phyloP scores from a whole-genome alignment of 139 green algal species.

The Tetradesmus obliquus region DNA sequence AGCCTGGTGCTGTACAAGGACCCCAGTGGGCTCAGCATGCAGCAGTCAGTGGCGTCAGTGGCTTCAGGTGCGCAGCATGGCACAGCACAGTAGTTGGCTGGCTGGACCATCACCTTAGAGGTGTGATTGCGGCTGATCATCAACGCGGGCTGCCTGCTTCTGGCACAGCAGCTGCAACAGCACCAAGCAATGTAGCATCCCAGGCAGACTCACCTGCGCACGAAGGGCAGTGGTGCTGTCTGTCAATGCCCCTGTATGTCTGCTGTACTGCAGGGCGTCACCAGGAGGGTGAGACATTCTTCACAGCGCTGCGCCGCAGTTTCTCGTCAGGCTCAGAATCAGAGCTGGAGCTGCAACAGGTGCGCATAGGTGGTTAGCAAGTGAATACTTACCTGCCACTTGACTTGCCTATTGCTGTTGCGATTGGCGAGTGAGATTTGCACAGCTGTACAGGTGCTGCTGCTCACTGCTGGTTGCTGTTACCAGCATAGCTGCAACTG shows the following conservation, averaged over 20 bases:
- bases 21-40: slow-evolving; percentile 14
- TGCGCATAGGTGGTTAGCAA: neutral
- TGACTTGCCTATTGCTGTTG: neutral
- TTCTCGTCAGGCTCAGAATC: neutral
- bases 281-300: slow-evolving; percentile 18
- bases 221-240: too few species aligned
- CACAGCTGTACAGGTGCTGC: too few species aligned
- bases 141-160: neutral
- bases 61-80: neutral
- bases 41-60: slow-evolving; percentile 10
- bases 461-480: too few species aligned
- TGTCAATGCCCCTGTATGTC: too few species aligned
- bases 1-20: slow-evolving; percentile 38
- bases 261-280: neutral
- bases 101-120: neutral
- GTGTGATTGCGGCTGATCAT: neutral
- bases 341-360: neutral
- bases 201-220: neutral
- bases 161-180: neutral
- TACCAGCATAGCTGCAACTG: too few species aligned
- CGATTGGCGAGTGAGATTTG: too few species aligned
- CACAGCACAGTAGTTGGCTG: neutral
- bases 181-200: neutral
- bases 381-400: neutral
- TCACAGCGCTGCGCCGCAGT: slow-evolving; percentile 8